phyloP scores from a whole-genome alignment of 2,329 filamentous ascomycete genomes.

The Monilinia laxa region DNA sequence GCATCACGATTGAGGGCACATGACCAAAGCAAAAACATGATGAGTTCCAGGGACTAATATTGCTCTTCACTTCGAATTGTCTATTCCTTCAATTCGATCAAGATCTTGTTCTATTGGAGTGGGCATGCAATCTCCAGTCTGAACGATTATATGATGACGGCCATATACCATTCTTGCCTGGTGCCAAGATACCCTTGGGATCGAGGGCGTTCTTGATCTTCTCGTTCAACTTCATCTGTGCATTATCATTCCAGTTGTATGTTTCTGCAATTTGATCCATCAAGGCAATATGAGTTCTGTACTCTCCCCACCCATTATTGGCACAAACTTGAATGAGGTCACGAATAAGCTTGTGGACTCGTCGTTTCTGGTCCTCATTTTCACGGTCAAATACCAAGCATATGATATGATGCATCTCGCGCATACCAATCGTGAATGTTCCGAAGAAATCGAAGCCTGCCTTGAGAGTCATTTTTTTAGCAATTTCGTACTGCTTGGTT shows the following conservation, averaged over 20 bases:
- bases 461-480: conserved; percentile 43
- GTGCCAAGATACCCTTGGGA: conserved; percentile 49
- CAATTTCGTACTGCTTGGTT: conserved; percentile 46
- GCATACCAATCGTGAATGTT: conserved; percentile 49
- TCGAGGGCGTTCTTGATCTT: conserved; percentile 49
- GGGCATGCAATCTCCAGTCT: conserved; percentile 19
- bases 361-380: conserved; percentile 43
- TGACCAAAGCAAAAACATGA: neutral
- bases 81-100: neutral
- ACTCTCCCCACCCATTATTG: conserved; percentile 47
- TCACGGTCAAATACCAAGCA: conserved; percentile 53
- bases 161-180: conserved; percentile 46
- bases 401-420: conserved; percentile 57
- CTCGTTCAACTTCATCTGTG: conserved; percentile 46
- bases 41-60: neutral
- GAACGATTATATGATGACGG: conserved; percentile 26
- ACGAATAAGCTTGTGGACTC: conserved; percentile 44
- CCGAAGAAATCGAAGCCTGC: conserved; percentile 52
- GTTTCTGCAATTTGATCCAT: conserved; percentile 48
- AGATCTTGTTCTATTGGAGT: conserved; percentile 8
- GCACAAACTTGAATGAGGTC: conserved; percentile 45
- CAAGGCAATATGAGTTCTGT: conserved; percentile 48
- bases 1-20: neutral
- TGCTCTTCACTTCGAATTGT: neutral
- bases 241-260: conserved; percentile 46